These are phyloP conservation scores for Porodaedalea pini DNA, from an alignment of 1,284 basidiomycete species.

Conservation along the genomic window DNA sequence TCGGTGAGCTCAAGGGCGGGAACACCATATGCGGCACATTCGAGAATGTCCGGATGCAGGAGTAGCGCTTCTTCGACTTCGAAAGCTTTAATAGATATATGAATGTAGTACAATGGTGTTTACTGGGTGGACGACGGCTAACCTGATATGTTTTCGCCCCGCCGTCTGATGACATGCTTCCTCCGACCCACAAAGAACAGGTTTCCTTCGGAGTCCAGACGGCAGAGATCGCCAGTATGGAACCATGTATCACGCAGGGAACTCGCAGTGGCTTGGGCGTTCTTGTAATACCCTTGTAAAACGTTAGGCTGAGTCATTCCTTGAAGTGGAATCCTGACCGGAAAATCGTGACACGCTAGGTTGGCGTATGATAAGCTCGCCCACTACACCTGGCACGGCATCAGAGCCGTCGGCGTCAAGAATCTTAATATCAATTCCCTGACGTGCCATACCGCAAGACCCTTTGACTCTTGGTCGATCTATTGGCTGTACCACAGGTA, in stretches of 20 bases:
- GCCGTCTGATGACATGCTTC: constrained; percentile 14
- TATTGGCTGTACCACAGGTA: constrained; percentile 13
- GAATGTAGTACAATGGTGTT: too few relatives aligned
- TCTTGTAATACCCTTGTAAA: constrained; percentile 10
- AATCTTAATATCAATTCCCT: background rate
- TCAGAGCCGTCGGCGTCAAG: constrained; percentile 5
- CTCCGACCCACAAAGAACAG: constrained; percentile 14
- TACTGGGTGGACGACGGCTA: background rate
- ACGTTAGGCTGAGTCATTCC: background rate
- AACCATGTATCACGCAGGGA: constrained; percentile 7
- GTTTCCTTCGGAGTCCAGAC: constrained; percentile 9
- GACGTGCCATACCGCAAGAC: constrained; percentile 5
- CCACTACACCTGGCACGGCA: background rate
- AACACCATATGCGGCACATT: constrained; percentile 16
- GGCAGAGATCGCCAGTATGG: constrained; percentile 11
- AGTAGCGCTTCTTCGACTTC: constrained; percentile 15
- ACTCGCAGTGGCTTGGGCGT: background rate
- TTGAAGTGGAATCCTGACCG: background rate
- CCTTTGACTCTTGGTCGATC: constrained; percentile 9
- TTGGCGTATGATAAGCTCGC: constrained; percentile 10
- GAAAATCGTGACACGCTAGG: background rate
- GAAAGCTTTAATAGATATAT: constrained; percentile 2
- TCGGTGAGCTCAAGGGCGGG: constrained; percentile 12
- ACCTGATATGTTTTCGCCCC: constrained; percentile 17
- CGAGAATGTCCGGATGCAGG: constrained; percentile 12